These are phyloP conservation scores for Ceratobasidium sp. DNA, from an alignment of 1,284 basidiomycete genomes.

Conservation along the genomic window DNA sequence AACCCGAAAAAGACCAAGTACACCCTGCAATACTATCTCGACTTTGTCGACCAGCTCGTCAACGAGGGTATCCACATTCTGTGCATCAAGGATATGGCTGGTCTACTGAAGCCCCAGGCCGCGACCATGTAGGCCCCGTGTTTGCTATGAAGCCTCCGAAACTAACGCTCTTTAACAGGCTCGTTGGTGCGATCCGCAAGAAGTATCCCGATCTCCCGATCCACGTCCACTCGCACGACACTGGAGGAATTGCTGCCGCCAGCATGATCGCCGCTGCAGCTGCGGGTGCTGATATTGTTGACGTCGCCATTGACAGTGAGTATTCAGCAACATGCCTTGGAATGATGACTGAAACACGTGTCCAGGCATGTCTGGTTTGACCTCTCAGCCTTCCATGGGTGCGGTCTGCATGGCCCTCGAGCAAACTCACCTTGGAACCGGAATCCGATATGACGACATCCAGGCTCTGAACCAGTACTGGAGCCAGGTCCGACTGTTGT, in stretches of 20 bases:
- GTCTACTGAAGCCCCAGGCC: slow-evolving; percentile 93
- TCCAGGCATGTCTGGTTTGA: slow-evolving; percentile 94
- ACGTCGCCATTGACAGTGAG: slow-evolving; percentile 97
- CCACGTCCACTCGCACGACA: slow-evolving; percentile 99
- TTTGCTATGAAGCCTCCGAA: slow-evolving; percentile 48
- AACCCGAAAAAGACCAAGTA: slow-evolving; percentile 97
- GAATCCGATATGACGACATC: slow-evolving; percentile 97
- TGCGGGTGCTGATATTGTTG: slow-evolving; percentile 97
- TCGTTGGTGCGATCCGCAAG: slow-evolving; percentile 92
- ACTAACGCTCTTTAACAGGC: slow-evolving; percentile 48
- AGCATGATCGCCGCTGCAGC: slow-evolving; percentile 96
- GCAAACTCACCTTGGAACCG: slow-evolving; percentile 93
- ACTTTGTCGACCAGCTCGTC: slow-evolving; percentile 94
- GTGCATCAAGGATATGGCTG: slow-evolving; percentile 99
- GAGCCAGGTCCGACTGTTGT: slow-evolving; percentile 95
- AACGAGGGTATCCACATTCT: slow-evolving; percentile 96
- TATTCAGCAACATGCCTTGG: slow-evolving; percentile 32
- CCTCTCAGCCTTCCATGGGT: slow-evolving; percentile 99
- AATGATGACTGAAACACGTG: slow-evolving; percentile 6
- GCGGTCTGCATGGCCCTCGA: slow-evolving; percentile 93
- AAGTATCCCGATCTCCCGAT: slow-evolving; percentile 98
- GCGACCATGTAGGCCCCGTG: slow-evolving; percentile 70
- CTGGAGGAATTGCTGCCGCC: slow-evolving; percentile 95
- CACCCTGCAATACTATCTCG: slow-evolving; percentile 96
- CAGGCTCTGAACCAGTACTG: slow-evolving; percentile 98